A percentile compares a stretch with the other conserved stretches of the same genome.
Conservation (phyloP, 495 filamentous ascomycete genomes). For the Entonaema liquescens region DNA sequence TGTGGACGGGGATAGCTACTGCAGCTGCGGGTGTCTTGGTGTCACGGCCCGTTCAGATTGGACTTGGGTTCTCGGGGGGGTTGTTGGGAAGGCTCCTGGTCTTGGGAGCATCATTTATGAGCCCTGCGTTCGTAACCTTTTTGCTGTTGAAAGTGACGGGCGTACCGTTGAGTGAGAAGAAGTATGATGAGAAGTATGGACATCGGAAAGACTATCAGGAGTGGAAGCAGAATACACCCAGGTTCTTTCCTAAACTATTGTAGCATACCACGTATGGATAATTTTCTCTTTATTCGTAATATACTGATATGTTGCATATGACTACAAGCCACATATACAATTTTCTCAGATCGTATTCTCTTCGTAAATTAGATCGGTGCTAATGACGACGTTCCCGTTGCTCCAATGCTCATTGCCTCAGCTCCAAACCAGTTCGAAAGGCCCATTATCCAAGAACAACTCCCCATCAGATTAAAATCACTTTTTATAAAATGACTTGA, state of each 20-base stretch:
- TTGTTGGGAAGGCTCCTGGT: constrained; percentile 49
- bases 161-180: constrained; percentile 68
- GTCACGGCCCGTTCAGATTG: constrained; percentile 52
- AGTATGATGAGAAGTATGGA: constrained; percentile 71
- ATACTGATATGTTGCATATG: neutral
- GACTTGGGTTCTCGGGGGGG: constrained; percentile 59
- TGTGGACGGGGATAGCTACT: constrained; percentile 71
- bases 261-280: constrained; percentile 4
- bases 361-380: constrained; percentile 7
- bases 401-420: constrained; percentile 24
- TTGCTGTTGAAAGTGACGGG: constrained; percentile 68
- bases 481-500: constrained; percentile 70
- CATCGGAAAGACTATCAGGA: constrained; percentile 69
- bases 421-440: constrained; percentile 14
- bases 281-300: neutral
- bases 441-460: neutral
- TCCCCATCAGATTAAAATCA: constrained; percentile 21
- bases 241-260: constrained; percentile 69
- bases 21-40: constrained; percentile 60
- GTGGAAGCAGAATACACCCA: constrained; percentile 73
- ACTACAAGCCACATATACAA: neutral
- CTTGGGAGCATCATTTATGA: constrained; percentile 59
- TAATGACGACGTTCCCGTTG: constrained; percentile 10
- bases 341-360: neutral
- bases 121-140: constrained; percentile 69